phyloP scores from a whole-genome alignment of 805 yeast species.

The Ogataea salicorniae region DNA sequence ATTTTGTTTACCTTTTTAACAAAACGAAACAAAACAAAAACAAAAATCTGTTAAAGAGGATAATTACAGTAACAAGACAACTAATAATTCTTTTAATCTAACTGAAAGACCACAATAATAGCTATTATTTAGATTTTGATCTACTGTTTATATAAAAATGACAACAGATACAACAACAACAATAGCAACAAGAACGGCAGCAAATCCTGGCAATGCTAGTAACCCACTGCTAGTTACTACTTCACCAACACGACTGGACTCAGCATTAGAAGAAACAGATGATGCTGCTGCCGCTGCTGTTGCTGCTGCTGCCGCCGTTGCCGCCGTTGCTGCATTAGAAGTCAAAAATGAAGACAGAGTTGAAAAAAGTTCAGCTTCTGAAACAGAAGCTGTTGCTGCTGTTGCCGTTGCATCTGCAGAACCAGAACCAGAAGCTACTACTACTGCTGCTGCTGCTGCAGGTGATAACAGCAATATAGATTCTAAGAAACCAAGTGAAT shows the following conservation, averaged over 20 bases:
- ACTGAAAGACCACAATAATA: not conserved
- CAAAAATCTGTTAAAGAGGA: too few species aligned
- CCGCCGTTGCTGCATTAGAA: slow-evolving; percentile 6
- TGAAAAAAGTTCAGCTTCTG: not conserved
- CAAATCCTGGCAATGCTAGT: too few species aligned
- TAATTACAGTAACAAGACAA: too few species aligned
- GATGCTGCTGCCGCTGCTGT: slow-evolving; percentile 5
- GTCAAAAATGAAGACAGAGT: not conserved
- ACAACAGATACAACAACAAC: not conserved
- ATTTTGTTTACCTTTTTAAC: not conserved
- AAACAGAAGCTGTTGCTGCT: not conserved
- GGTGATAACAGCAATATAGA: not conserved
- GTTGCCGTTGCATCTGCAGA: not conserved
- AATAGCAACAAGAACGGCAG: too few species aligned
- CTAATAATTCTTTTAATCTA: too few species aligned
- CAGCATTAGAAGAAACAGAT: not conserved
- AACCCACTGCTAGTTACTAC: slow-evolving; percentile 4
- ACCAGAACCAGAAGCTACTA: not conserved
- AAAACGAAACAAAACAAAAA: too few species aligned
- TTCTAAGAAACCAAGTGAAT: not conserved
- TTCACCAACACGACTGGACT: slow-evolving; percentile 1
- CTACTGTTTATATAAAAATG: not conserved
- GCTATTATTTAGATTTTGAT: not conserved
- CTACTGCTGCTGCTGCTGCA: not conserved
- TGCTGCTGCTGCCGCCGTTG: slow-evolving; percentile 8